Percentiles rank a stretch among this genome's conserved stretches.
Conservation (phyloP, 257 asterid genomes). For the Rehmannia glutinosa region DNA sequence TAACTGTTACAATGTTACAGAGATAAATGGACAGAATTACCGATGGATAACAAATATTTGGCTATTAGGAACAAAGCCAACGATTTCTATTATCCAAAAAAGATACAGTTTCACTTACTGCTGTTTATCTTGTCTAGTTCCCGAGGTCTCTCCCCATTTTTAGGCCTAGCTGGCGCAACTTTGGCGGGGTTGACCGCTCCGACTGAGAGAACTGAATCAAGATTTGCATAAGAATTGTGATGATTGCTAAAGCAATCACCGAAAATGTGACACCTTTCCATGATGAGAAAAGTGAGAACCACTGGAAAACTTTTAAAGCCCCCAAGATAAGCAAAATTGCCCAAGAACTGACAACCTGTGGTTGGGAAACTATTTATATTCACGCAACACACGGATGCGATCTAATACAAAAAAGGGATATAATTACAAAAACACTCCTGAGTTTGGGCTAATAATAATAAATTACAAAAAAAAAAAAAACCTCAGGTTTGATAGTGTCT, state of each 20-base stretch:
- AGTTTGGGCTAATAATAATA: no score
- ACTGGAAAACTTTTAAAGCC: slow-evolving; percentile 49
- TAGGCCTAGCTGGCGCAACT: slow-evolving; percentile 48
- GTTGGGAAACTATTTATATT: slow-evolving; percentile 9
- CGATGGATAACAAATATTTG: slow-evolving; percentile 12
- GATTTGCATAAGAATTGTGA: slow-evolving; percentile 83
- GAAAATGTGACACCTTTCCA: slow-evolving; percentile 74
- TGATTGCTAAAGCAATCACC: slow-evolving; percentile 41
- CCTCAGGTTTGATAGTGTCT: no score
- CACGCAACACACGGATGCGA: background rate
- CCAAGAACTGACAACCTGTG: slow-evolving; percentile 84
- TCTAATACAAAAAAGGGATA: background rate
- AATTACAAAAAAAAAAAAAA: no score
- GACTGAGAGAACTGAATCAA: slow-evolving; percentile 86
- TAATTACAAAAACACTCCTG: background rate
- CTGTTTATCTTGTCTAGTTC: slow-evolving; percentile 23
- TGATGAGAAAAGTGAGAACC: slow-evolving; percentile 69
- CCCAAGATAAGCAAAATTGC: slow-evolving; percentile 50
- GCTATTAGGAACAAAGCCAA: slow-evolving; percentile 7
- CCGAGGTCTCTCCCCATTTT: slow-evolving; percentile 27
- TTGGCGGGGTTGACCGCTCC: slow-evolving; percentile 74
- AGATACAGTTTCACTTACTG: slow-evolving; percentile 24
- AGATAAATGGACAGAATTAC: slow-evolving; percentile 15
- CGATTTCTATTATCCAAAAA: slow-evolving; percentile 4
- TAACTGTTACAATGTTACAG: slow-evolving; percentile 17